These are phyloP conservation scores for Marchantia polymorpha DNA, from an alignment of 225 moss, liverwort and hornwort species.

Conservation along the genomic window DNA sequence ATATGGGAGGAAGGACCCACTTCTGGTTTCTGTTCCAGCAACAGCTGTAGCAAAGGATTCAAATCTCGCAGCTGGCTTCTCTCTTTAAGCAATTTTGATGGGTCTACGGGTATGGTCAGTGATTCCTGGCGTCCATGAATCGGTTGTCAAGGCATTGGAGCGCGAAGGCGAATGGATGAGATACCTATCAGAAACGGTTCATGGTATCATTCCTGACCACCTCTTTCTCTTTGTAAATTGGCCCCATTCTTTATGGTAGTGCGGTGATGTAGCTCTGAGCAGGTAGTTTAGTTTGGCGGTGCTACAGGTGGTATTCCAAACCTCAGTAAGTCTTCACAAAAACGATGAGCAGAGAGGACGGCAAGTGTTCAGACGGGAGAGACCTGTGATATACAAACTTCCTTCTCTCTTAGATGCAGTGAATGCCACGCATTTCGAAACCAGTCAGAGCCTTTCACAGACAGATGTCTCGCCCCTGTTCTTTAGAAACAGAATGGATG, in stretches of 20 bases:
- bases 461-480: neutral
- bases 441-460: neutral
- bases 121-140: neutral
- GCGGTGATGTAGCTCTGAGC: slow-evolving; percentile 9
- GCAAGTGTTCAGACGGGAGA: neutral
- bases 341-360: neutral
- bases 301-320: neutral
- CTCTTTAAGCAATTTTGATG: neutral
- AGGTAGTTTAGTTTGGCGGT: neutral
- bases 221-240: slow-evolving; percentile 20
- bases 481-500: neutral
- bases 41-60: neutral
- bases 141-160: neutral
- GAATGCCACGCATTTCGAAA: neutral
- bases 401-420: neutral
- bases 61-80: neutral
- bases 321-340: neutral
- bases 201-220: slow-evolving; percentile 22
- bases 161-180: neutral
- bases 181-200: neutral
- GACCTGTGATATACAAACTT: neutral
- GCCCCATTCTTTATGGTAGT: slow-evolving; percentile 22
- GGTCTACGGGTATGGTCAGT: neutral
- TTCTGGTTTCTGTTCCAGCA: neutral
- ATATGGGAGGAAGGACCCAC: neutral